Conservation (phyloP, 1,139 yeast species). For the Sugiyamaella xylanicola region DNA sequence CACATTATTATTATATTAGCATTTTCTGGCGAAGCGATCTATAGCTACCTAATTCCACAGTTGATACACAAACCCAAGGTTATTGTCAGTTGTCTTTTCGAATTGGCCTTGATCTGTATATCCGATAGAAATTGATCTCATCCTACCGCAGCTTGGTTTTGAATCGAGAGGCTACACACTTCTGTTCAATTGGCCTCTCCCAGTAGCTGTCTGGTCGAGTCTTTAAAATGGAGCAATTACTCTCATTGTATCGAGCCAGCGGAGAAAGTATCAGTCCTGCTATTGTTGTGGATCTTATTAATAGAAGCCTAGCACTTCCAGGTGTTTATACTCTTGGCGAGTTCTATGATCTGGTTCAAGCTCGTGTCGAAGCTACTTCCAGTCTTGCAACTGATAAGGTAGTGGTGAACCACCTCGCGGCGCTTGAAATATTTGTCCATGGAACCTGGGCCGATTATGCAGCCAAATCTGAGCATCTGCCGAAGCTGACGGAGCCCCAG, state of each 20-base stretch:
- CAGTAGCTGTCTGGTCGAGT: too few species aligned
- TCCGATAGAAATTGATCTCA: too few species aligned
- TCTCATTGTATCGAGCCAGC: conserved; percentile 11
- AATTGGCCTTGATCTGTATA: too few species aligned
- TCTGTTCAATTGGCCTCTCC: too few species aligned
- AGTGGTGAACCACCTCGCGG: conserved; percentile 22
- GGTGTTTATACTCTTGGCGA: conserved; percentile 32
- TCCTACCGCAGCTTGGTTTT: too few species aligned
- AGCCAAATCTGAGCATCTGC: neutral
- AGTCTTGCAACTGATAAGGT: conserved; percentile 13
- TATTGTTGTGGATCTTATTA: conserved; percentile 23
- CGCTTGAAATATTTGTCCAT: conserved; percentile 30
- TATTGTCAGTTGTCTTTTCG: too few species aligned
- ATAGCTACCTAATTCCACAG: too few species aligned
- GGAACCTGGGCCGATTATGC: conserved; percentile 31
- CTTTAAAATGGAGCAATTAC: conserved; percentile 16
- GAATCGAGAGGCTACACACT: too few species aligned
- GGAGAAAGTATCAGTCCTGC: conserved; percentile 7
- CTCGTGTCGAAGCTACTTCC: conserved; percentile 14
- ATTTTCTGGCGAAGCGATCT: too few species aligned
- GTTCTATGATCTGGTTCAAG: conserved; percentile 27
- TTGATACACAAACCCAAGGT: too few species aligned
- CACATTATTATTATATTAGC: too few species aligned
- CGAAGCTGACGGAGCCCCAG: conserved; percentile 24
- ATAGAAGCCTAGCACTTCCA: conserved; percentile 26